Conservation (phyloP, 176 grass and related monocot species). For the Avena insularis region DNA sequence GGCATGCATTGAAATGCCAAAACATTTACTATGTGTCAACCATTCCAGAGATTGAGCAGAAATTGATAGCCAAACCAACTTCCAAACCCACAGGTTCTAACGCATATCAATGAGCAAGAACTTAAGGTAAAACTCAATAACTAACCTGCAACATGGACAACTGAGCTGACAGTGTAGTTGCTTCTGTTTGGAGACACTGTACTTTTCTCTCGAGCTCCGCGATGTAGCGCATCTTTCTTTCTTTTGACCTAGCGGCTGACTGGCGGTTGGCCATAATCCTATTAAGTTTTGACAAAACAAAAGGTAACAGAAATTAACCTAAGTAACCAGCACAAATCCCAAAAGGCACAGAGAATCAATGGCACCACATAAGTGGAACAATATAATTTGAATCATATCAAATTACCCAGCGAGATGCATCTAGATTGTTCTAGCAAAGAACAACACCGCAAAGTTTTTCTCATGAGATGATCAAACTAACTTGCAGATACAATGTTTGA, state of each 20-base stretch:
- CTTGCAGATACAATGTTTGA: conserved; percentile 8
- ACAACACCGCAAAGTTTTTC: not conserved
- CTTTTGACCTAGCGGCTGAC: conserved; percentile 96
- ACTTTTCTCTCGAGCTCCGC: conserved; percentile 92
- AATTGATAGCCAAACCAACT: conserved; percentile 21
- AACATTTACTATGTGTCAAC: not conserved
- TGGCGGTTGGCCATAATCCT: conserved; percentile 97
- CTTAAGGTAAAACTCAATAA: conserved; percentile 24
- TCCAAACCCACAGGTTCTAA: not conserved
- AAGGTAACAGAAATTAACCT: not conserved
- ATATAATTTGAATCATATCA: not conserved
- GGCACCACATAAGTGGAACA: conserved; percentile 7
- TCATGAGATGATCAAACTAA: not conserved
- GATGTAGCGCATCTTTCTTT: conserved; percentile 99
- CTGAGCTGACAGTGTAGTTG: conserved; percentile 87
- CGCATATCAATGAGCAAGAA: not conserved
- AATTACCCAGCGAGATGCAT: not conserved
- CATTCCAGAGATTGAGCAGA: not conserved
- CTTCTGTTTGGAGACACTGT: conserved; percentile 81
- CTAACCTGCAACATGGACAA: conserved; percentile 83
- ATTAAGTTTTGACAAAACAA: conserved; percentile 29
- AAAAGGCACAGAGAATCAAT: not conserved
- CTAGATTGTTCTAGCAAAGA: not conserved
- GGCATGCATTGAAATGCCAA: not conserved
- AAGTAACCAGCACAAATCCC: not conserved